These are phyloP conservation scores for Chaetothyriales sp. DNA, from an alignment of 2,329 filamentous ascomycete genomes.

Conservation along the genomic window DNA sequence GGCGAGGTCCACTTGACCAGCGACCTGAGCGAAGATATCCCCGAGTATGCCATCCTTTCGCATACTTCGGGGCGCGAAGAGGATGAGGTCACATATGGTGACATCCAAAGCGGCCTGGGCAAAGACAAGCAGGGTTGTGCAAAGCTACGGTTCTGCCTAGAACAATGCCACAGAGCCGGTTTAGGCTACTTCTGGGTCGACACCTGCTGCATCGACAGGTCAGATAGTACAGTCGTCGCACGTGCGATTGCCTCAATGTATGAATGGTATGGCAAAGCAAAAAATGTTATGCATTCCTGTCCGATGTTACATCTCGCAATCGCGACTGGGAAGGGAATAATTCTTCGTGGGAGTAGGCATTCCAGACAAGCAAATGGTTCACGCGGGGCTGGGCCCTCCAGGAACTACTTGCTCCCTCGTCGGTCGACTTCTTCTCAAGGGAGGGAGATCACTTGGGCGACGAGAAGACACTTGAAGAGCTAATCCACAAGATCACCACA, in stretches of 20 bases:
- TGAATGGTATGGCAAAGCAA: constrained; percentile 16
- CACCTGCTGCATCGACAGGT: constrained; percentile 19
- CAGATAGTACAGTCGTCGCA: constrained; percentile 9
- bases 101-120: constrained; percentile 3
- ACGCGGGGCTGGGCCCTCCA: constrained; percentile 18
- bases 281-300: constrained; percentile 9
- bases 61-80: constrained; percentile 13
- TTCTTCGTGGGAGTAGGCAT: constrained; percentile 5
- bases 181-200: constrained; percentile 17
- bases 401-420: constrained; percentile 18
- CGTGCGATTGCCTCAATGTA: constrained; percentile 18
- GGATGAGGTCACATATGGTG: constrained; percentile 17
- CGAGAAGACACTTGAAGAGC: constrained; percentile 15
- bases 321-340: constrained; percentile 3
- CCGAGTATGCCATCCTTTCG: constrained; percentile 19
- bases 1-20: constrained; percentile 94
- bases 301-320: constrained; percentile 7
- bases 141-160: constrained; percentile 4
- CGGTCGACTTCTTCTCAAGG: constrained; percentile 20
- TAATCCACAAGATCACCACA: constrained; percentile 17
- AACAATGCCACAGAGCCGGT: constrained; percentile 2
- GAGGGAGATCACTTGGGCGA: constrained; percentile 16
- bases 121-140: constrained; percentile 1
- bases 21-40: constrained; percentile 44
- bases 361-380: constrained; percentile 10